Evolutionary conservation across 2,329 filamentous ascomycete species (phyloP).

Genomic region (Beauveria asiatica): DNA sequence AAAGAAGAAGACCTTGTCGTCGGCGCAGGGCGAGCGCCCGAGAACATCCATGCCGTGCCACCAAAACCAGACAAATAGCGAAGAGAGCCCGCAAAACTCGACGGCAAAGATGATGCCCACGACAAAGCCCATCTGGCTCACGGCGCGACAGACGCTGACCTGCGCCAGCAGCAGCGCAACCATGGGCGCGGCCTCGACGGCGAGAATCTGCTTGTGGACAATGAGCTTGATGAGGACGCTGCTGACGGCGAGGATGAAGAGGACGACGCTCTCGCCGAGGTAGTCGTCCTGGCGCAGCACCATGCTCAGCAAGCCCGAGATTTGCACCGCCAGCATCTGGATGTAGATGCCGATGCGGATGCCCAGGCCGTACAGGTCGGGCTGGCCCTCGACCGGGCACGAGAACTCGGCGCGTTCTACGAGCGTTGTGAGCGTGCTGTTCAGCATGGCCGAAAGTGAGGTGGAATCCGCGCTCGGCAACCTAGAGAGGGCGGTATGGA

Average conservation of each 20-base stretch:
- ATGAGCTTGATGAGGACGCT: conserved; percentile 16
- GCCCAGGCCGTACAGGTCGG: conserved; percentile 21
- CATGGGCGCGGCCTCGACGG: conserved; percentile 19
- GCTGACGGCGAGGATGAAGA: conserved; percentile 17
- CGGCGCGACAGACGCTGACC: conserved; percentile 15
- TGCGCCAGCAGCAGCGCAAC: conserved; percentile 17
- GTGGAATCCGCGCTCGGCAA: not conserved
- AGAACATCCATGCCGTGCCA: conserved; percentile 19
- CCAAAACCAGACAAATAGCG: conserved; percentile 18
- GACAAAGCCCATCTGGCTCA: conserved; percentile 12
- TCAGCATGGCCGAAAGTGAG: not conserved
- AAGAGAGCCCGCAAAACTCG: conserved; percentile 15
- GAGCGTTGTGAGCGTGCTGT: not conserved
- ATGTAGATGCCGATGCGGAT: conserved; percentile 22
- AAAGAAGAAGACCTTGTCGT: conserved; percentile 22
- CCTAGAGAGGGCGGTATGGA: too few species aligned
- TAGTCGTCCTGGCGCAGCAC: conserved; percentile 15
- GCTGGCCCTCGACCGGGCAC: conserved; percentile 17
- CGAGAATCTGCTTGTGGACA: conserved; percentile 9
- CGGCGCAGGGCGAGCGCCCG: conserved; percentile 12
- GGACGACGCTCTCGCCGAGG: conserved; percentile 17
- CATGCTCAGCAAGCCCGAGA: conserved; percentile 16
- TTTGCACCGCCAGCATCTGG: conserved; percentile 19
- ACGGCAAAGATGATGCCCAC: conserved; percentile 13
- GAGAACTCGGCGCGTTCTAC: not conserved